A percentile compares a stretch with the other conserved stretches of the same genome.
phyloP scores from a whole-genome alignment of 2,329 filamentous ascomycete species.

The Fusarium ramigenum region DNA sequence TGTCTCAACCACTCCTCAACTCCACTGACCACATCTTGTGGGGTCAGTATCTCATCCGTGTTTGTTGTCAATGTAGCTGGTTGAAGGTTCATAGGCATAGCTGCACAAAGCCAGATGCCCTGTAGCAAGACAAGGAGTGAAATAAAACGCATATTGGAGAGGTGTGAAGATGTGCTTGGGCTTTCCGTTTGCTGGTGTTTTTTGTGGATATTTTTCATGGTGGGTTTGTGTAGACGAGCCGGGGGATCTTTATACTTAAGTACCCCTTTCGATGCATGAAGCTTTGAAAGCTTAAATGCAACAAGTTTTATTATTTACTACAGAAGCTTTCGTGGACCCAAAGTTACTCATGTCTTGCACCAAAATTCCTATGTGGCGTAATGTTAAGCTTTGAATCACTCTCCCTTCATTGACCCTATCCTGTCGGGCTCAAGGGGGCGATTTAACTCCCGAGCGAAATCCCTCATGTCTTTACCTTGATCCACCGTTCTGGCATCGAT shows the following conservation, averaged over 20 bases:
- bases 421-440: too few relatives aligned
- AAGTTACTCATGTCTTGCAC: neutral
- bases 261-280: neutral
- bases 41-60: neutral
- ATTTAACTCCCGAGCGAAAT: too few relatives aligned
- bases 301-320: neutral
- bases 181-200: neutral
- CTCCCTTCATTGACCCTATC: too few relatives aligned
- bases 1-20: neutral
- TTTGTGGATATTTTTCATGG: neutral
- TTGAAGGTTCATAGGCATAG: neutral
- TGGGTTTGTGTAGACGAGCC: neutral
- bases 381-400: neutral
- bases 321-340: neutral
- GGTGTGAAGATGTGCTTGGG: neutral
- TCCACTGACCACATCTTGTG: neutral
- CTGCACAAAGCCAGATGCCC: neutral
- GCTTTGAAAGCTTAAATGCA: neutral
- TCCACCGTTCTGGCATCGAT: too few relatives aligned
- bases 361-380: accelerated
- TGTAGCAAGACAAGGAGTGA: neutral
- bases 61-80: neutral
- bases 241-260: neutral
- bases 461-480: too few relatives aligned
- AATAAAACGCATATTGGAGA: neutral